Evolutionary conservation across 257 asterid species (phyloP), one percentile per base, ranked within the genome.

Genomic region (Solanum peruvianum): DNA sequence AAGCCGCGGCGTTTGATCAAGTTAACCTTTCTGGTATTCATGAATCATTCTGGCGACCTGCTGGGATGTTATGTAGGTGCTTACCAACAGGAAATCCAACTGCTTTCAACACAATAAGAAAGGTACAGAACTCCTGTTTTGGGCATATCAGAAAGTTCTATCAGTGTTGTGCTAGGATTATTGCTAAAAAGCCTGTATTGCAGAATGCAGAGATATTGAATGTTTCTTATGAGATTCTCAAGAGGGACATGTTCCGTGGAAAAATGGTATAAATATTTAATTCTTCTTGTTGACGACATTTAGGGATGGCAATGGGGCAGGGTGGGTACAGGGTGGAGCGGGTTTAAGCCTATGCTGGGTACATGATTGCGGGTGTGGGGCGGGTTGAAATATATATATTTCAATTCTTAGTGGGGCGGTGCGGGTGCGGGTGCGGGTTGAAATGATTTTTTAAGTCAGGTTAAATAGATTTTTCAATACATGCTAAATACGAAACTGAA

Each of bases 41-140:
- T 49, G 83, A 45, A 72, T 89, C 91, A 37, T 87, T 89, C 86
- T 87, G 88, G 87, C 85, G 37, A 85, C 72, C 42, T 31, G 76
- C 87, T 70, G 91, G 88, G 45, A 66, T 89, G 83, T 72, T 89
- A 33, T 52, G 70, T 87, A 89, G 87, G 69, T 89, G 90, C 86
- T 45, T 89, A 45, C 82, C 52, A 42, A 49, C 49, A 8, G 87
- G 87, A 62, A 89, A 87, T 85, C 52, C 15, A 8, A 44, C 85
- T 45, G 91, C 90, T 56, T 18, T 72, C 44, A n/a, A 58, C 8
- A 23, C 33, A 21, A 73, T 83, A 82, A 27, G 72, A 23, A 21
- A 87, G 86, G 91, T 89, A 87, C 15, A 52, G 29, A 29, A 13
- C 47, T 58, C 82, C 49, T 21, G 33, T 33, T 15, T 39, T 31